phyloP scores from a whole-genome alignment of 257 asterid genomes.

The Voacanga thouarsii region DNA sequence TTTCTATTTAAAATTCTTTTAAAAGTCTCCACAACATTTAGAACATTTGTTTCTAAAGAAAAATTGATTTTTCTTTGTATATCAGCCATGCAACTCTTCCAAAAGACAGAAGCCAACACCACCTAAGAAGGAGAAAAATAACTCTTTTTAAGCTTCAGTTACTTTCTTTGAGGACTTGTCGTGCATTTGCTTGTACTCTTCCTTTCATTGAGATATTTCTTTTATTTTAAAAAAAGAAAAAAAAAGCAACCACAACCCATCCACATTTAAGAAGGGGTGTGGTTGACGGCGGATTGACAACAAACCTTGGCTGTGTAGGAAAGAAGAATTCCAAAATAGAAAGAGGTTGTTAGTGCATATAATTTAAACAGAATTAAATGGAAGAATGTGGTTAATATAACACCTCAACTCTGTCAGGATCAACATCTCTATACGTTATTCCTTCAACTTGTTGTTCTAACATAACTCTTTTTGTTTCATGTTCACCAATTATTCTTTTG shows the following conservation, averaged over 20 bases:
- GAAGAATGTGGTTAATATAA: conserved; percentile 11
- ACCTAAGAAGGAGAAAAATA: not conserved
- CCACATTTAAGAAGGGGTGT: not conserved
- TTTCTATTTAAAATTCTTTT: not conserved
- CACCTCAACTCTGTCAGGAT: conserved; percentile 93
- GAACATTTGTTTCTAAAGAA: not conserved
- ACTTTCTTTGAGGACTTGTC: not conserved
- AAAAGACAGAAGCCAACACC: not conserved
- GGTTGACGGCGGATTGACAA: not conserved
- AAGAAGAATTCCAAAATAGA: not conserved
- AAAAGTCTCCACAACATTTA: not conserved
- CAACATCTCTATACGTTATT: conserved; percentile 53
- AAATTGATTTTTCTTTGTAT: not conserved
- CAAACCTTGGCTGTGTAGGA: not conserved
- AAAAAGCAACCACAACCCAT: not conserved
- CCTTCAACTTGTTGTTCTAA: conserved; percentile 66
- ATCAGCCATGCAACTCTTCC: not conserved
- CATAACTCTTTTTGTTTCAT: conserved; percentile 42
- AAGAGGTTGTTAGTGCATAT: not conserved
- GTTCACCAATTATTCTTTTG: conserved; percentile 42
- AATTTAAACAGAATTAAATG: not conserved
- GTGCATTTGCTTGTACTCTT: not conserved
- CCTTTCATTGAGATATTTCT: not conserved
- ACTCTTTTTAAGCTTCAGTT: not conserved
- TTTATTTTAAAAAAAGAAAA: not conserved